Percentiles rank a stretch among this genome's conserved stretches.
Conservation (phyloP, 805 yeast species). For the Clavispora fructus region DNA sequence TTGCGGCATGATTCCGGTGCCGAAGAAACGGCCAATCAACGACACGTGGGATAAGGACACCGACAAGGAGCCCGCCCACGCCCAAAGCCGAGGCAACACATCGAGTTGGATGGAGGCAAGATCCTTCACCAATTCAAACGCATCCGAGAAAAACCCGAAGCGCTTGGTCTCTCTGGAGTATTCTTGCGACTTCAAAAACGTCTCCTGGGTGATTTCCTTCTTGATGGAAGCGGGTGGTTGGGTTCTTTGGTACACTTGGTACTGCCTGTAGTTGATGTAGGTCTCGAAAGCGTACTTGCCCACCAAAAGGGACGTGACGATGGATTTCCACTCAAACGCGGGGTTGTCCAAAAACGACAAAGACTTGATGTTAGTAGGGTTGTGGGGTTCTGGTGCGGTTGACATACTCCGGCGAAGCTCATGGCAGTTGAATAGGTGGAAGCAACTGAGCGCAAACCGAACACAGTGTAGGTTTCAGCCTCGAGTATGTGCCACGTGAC, state of each 20-base stretch:
- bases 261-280: constrained; percentile 73
- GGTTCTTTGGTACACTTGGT: constrained; percentile 49
- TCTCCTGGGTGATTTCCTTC: constrained; percentile 63
- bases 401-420: constrained; percentile 13
- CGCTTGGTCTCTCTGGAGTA: constrained; percentile 76
- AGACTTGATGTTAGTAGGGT: constrained; percentile 27
- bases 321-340: constrained; percentile 71
- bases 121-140: constrained; percentile 51
- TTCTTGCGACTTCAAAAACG: constrained; percentile 69
- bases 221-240: constrained; percentile 65
- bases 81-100: constrained; percentile 38
- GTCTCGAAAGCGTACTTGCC: constrained; percentile 74
- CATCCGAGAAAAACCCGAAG: constrained; percentile 55
- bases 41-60: constrained; percentile 33
- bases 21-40: constrained; percentile 32
- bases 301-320: constrained; percentile 68
- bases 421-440: background rate
- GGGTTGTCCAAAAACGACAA: constrained; percentile 59
- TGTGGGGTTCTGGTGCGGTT: background rate
- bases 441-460: background rate
- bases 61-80: constrained; percentile 59
- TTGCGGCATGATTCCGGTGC: constrained; percentile 60
- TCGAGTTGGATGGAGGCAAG: constrained; percentile 55
- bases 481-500: background rate
- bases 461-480: too few relatives aligned